A percentile compares a stretch with the other conserved stretches of the same genome.
Conservation (phyloP, 2,329 filamentous ascomycete species). For the Penicillium paneum region DNA sequence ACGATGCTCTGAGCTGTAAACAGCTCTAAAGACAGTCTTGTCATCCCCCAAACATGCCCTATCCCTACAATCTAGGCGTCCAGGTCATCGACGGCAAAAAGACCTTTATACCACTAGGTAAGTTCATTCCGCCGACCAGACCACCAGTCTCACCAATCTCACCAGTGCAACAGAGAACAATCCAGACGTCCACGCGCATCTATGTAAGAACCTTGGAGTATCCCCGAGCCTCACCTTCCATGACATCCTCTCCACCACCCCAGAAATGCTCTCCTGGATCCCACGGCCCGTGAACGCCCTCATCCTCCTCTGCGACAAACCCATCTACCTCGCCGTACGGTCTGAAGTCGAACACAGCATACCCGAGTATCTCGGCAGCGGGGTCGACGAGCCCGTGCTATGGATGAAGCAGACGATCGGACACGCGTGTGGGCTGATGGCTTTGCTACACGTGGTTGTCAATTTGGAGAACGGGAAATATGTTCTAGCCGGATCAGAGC, state of each 20-base stretch:
- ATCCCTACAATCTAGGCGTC: slow-evolving; percentile 1
- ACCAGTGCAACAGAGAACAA: slow-evolving; percentile 51
- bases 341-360: slow-evolving; percentile 42
- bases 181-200: slow-evolving; percentile 51
- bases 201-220: slow-evolving; percentile 51
- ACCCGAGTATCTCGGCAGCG: slow-evolving; percentile 42
- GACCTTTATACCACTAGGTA: slow-evolving; percentile 36
- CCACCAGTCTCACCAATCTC: slow-evolving; percentile 1
- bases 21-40: neutral
- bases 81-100: slow-evolving; percentile 30
- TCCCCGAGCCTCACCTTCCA: slow-evolving; percentile 49
- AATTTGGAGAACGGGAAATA: slow-evolving; percentile 49
- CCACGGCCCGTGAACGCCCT: slow-evolving; percentile 55
- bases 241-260: slow-evolving; percentile 53
- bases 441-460: slow-evolving; percentile 52
- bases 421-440: slow-evolving; percentile 59
- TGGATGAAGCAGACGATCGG: slow-evolving; percentile 61
- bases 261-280: slow-evolving; percentile 50
- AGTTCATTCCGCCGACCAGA: neutral
- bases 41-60: slow-evolving; percentile 5
- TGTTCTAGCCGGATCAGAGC: slow-evolving; percentile 43
- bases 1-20: neutral
- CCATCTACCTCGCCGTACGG: slow-evolving; percentile 43
- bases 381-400: slow-evolving; percentile 53
- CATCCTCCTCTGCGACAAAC: slow-evolving; percentile 51